Base-by-base conservation (phyloP, 176 grass and related monocot species). In the Poa pratensis region DNA sequence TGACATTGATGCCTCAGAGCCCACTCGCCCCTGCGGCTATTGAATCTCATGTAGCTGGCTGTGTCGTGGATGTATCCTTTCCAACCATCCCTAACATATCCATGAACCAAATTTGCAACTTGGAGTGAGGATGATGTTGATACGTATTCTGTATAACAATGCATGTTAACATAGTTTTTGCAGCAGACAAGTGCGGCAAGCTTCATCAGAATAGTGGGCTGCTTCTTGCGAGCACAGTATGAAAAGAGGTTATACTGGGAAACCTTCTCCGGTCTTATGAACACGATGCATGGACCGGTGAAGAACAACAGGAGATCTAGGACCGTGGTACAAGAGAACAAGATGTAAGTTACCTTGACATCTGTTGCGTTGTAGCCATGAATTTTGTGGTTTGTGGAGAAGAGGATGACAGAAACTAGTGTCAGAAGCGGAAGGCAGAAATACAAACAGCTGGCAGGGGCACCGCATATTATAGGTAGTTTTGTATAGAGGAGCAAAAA, bases 251-350 rank as follows among this genome's bases (percentile, higher is more conserved):
- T 70, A 22, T 5, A 1, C 4, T 43, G 67, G 1, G 67, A 22
- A 6, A 70, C 34, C 5, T 43, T 70, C 1, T 42, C 35, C 1
- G 1, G 2, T 19, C 2, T 7, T 1, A 12, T 13, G 9, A 3
- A 0, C 0, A 5, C 0, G 9, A 69, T 12, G 19, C 1, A 13
- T 5, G 4, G 18, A 42, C 2, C 7, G 4, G 1, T 2, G 9
- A 42, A 1, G 34, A 22, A 0, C 0, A 42, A 2, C 12, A 79
- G 3, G 14, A 79, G 4, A 3, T 40, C 67, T 9, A 63, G 23
- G 1, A 64, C 1, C 10, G 40, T 5, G 1, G 77, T 79, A 27
- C 40, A 24, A 5, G 0, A 28, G 19, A 79, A 30, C n/a, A 79
- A 42, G n/a, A 79, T 64, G 58, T 64, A 79, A 3, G 77, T 79